A percentile compares a stretch with the other conserved stretches of the same genome.
These are phyloP conservation scores for Cryptococcus sp. DNA, from an alignment of 1,284 basidiomycete species.

Conservation along the genomic window DNA sequence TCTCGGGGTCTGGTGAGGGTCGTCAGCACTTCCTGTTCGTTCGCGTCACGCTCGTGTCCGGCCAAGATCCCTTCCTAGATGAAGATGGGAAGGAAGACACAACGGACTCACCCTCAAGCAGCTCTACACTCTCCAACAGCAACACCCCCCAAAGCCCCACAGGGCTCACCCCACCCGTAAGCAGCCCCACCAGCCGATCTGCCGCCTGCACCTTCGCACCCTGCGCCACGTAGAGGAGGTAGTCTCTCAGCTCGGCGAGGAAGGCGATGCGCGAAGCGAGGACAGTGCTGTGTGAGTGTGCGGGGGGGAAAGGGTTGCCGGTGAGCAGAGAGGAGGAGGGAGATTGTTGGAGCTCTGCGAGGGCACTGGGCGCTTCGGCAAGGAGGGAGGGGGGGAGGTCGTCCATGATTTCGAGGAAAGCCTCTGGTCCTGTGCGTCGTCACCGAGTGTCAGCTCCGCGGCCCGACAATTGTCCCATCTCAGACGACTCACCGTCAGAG, in stretches of 20 bases:
- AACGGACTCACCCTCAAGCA: conserved; percentile 48
- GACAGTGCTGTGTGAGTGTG: conserved; percentile 22
- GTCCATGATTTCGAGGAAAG: conserved; percentile 32
- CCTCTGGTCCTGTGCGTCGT: conserved; percentile 24
- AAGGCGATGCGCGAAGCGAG: conserved; percentile 49
- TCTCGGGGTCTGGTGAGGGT: conserved; percentile 40
- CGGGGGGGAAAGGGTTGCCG: conserved; percentile 9
- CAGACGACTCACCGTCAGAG: conserved; percentile 32
- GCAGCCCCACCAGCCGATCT: conserved; percentile 44
- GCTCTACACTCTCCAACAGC: conserved; percentile 48
- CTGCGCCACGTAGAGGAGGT: conserved; percentile 47
- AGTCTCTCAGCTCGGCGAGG: conserved; percentile 53
- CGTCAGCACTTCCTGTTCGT: background rate
- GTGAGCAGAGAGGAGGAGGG: background rate
- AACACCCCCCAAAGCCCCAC: conserved; percentile 50
- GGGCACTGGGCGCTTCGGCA: conserved; percentile 32
- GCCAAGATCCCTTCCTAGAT: no score
- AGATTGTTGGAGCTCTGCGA: conserved; percentile 20
- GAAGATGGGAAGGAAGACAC: background rate
- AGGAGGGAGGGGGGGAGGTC: conserved; percentile 38
- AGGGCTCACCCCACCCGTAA: conserved; percentile 50
- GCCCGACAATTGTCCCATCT: background rate
- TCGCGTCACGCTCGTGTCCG: no score
- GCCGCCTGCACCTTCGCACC: conserved; percentile 48
- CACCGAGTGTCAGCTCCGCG: background rate